Evolutionary conservation across 371 early-diverging fungal species (phyloP), one percentile per base, ranked within the genome.

Genomic region (Parasitella parasitica): DNA sequence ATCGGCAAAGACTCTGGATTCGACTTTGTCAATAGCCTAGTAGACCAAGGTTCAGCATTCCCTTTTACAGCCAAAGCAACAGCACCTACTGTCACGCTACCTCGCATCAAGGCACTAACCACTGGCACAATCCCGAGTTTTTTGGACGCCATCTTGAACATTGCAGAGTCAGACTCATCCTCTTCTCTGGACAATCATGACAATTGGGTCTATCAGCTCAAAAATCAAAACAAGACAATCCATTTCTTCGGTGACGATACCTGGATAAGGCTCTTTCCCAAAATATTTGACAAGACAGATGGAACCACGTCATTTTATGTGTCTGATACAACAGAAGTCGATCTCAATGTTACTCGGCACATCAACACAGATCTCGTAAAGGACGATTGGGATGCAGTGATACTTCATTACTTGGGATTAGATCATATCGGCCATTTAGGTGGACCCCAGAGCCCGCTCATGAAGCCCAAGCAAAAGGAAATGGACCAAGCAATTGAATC

Each of bases 161-260:
- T 97, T 65, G 88, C 89, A 16, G 97, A 98, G 63, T 92, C 81
- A 1, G 95, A 83, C 68, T 88, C 83, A 51, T 91, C 83, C 27
- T 91, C 85, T 1, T 86, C 90, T 0, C 69, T 89, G 5, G 69
- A 75, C 12, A 67, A 81, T 56, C 86, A 91, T 36, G 93, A 93
- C 64, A 93, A 89, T 61, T 80, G 91, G 88, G 70, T 93, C 18
- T 80, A 85, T 68, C 92, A 92, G 60, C 66, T 90, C 32, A 75
- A 82, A 22, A 66, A 81, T 22, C 65, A 77, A 5, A 80, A 81
- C 7, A 80, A 82, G 34, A 80, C 83, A 1, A 78, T 95, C 18
- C 81, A 85, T 38, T 91, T 96, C 72, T 92, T 92, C 84, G 98
- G 98, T 36, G 98, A 97, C 64, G 97, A 97, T 59, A 97, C 98